Percentiles rank a stretch among this genome's conserved stretches.
Evolutionary conservation across 768 basidiomycete species (phyloP).

Genomic region (Russula compacta): DNA sequence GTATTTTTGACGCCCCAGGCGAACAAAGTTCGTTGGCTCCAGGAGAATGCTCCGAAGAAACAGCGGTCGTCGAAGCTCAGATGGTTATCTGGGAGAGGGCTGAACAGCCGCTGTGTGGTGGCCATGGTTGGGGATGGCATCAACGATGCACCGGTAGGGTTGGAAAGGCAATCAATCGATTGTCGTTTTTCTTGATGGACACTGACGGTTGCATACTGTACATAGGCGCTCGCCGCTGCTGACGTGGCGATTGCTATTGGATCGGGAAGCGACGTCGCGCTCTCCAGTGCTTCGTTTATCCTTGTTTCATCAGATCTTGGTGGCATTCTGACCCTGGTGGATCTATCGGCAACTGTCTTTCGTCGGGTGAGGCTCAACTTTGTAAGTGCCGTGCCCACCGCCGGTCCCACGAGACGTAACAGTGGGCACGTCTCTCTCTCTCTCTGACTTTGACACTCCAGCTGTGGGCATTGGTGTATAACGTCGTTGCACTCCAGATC

Average conservation of each 20-base stretch:
- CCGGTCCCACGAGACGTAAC: neutral
- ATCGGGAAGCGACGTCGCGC: slow-evolving; percentile 65
- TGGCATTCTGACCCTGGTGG: slow-evolving; percentile 48
- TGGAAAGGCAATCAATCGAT: neutral
- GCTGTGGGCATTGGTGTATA: slow-evolving; percentile 64
- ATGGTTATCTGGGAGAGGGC: slow-evolving; percentile 20
- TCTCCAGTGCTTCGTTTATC: slow-evolving; percentile 74
- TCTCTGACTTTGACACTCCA: slow-evolving; percentile 22
- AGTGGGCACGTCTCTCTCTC: neutral
- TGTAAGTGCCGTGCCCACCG: slow-evolving; percentile 30
- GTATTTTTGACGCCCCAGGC: slow-evolving; percentile 28
- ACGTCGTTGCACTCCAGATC: slow-evolving; percentile 56
- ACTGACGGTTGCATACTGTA: too few relatives aligned
- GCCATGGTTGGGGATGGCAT: slow-evolving; percentile 56
- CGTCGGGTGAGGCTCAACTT: slow-evolving; percentile 69
- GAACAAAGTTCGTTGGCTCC: slow-evolving; percentile 51
- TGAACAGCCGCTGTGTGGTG: slow-evolving; percentile 36
- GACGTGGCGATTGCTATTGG: slow-evolving; percentile 55
- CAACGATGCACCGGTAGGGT: slow-evolving; percentile 48
- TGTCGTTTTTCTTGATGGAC: neutral
- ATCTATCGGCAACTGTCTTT: slow-evolving; percentile 57
- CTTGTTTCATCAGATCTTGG: slow-evolving; percentile 60
- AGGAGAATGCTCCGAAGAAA: slow-evolving; percentile 34
- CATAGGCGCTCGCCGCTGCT: slow-evolving; percentile 43
- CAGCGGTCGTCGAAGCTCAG: slow-evolving; percentile 24